A percentile compares a stretch with the other conserved stretches of the same genome.
phyloP scores from a whole-genome alignment of 208 protist species.

The Trichomonas vaginalis region DNA sequence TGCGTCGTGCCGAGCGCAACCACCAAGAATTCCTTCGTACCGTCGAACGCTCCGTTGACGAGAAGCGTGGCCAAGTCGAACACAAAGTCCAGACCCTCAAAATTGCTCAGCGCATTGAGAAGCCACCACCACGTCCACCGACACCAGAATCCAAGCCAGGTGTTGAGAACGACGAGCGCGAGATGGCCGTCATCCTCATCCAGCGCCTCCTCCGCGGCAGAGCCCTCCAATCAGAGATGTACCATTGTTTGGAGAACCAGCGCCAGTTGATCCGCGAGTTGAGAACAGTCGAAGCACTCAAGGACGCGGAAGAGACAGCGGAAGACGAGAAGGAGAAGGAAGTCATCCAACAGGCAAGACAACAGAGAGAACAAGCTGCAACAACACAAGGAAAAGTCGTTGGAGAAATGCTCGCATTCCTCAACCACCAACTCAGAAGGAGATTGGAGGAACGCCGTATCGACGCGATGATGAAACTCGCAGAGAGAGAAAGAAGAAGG shows the following conservation, averaged over 20 bases:
- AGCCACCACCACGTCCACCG: background rate
- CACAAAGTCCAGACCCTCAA: background rate
- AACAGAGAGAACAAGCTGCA: background rate
- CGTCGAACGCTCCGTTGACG: background rate
- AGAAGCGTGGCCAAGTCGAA: background rate
- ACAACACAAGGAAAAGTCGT: background rate
- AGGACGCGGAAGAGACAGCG: background rate
- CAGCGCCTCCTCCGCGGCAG: background rate
- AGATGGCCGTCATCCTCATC: background rate
- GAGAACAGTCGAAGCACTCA: background rate
- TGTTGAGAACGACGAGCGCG: background rate
- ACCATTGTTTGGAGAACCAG: background rate
- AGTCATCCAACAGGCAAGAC: background rate
- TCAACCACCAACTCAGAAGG: background rate
- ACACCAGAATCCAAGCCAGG: background rate
- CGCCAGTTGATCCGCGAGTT: background rate
- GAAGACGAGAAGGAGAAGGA: background rate
- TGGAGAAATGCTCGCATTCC: background rate
- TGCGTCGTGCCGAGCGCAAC: background rate
- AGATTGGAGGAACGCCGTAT: background rate
- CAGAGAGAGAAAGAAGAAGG: background rate
- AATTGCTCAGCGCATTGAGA: background rate
- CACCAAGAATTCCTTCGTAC: background rate
- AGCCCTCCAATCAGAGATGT: background rate
- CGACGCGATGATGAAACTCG: slow-evolving; percentile 4